phyloP scores from a whole-genome alignment of 1,139 yeast genomes.

The Yamadazyma dushanensis region DNA sequence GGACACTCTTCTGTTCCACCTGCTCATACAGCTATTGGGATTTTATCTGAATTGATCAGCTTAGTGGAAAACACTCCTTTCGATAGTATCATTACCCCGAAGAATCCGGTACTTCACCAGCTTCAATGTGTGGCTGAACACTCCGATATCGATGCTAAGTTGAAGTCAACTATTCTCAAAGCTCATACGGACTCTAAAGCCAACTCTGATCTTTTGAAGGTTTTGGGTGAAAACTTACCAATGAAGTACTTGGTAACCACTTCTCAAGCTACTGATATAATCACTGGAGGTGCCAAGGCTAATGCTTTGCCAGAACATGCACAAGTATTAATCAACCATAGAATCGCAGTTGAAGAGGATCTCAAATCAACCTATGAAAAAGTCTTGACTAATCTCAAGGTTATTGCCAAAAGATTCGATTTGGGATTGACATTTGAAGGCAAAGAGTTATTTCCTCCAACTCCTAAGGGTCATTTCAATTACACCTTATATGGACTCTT shows the following conservation, averaged over 20 bases:
- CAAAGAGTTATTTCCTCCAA: slow-evolving; percentile 25
- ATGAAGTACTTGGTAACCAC: slow-evolving; percentile 54
- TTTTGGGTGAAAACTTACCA: slow-evolving; percentile 20
- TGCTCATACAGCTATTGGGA: slow-evolving; percentile 47
- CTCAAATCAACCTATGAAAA: slow-evolving; percentile 39
- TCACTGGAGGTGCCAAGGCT: slow-evolving; percentile 67
- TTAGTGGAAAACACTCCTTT: slow-evolving; percentile 38
- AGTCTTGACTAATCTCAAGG: slow-evolving; percentile 31
- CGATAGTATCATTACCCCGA: slow-evolving; percentile 33
- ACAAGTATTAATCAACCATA: slow-evolving; percentile 53
- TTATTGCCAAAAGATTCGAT: slow-evolving; percentile 43
- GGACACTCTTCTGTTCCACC: slow-evolving; percentile 54
- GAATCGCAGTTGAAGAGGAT: slow-evolving; percentile 54
- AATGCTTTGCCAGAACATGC: slow-evolving; percentile 77
- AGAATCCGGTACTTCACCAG: slow-evolving; percentile 42
- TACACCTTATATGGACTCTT: slow-evolving; percentile 35
- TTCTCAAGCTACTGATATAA: slow-evolving; percentile 65
- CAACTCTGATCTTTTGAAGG: slow-evolving; percentile 38
- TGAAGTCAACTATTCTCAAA: slow-evolving; percentile 37
- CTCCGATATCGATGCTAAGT: slow-evolving; percentile 25
- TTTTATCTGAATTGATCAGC: slow-evolving; percentile 39
- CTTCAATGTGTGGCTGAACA: slow-evolving; percentile 48
- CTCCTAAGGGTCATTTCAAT: slow-evolving; percentile 46
- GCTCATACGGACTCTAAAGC: slow-evolving; percentile 42
- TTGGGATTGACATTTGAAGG: slow-evolving; percentile 47